These are phyloP conservation scores for Paulownia fortunei DNA, from an alignment of 257 asterid genomes.

Conservation along the genomic window DNA sequence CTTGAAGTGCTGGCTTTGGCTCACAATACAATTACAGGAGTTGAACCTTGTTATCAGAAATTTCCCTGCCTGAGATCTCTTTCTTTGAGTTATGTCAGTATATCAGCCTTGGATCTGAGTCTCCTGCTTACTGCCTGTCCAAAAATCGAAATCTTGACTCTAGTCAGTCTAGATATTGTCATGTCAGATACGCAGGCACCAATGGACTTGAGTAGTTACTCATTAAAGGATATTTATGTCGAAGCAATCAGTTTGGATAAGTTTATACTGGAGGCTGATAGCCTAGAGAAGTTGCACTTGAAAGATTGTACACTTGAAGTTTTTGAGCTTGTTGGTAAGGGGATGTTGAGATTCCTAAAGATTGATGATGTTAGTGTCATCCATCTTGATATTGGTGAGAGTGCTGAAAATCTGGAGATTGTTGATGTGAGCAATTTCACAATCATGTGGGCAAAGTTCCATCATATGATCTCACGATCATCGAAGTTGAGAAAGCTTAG, in stretches of 20 bases:
- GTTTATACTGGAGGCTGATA: constrained; percentile 81
- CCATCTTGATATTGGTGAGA: constrained; percentile 90
- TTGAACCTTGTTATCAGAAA: constrained; percentile 83
- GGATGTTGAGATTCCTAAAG: constrained; percentile 66
- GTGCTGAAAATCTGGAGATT: constrained; percentile 77
- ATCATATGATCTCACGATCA: constrained; percentile 85
- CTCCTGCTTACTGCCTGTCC: constrained; percentile 83
- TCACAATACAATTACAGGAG: constrained; percentile 79
- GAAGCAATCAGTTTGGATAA: constrained; percentile 92
- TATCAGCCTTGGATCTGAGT: constrained; percentile 81
- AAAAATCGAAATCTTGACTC: constrained; percentile 58
- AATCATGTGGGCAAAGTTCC: constrained; percentile 91
- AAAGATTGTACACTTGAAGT: constrained; percentile 88
- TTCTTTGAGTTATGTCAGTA: constrained; percentile 74
- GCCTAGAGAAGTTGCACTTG: constrained; percentile 79
- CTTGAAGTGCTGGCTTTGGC: constrained; percentile 81
- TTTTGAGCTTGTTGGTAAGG: constrained; percentile 86
- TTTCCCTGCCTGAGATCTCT: constrained; percentile 72
- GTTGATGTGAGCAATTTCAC: constrained; percentile 95
- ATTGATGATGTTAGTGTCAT: constrained; percentile 93
- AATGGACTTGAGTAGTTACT: constrained; percentile 75
- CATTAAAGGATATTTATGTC: constrained; percentile 77
- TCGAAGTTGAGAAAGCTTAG: constrained; percentile 72
- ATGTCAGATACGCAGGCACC: constrained; percentile 87
- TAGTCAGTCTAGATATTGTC: constrained; percentile 74